Base-by-base conservation (phyloP, 2,329 filamentous ascomycete species). In the Mycosphaerella sp. region DNA sequence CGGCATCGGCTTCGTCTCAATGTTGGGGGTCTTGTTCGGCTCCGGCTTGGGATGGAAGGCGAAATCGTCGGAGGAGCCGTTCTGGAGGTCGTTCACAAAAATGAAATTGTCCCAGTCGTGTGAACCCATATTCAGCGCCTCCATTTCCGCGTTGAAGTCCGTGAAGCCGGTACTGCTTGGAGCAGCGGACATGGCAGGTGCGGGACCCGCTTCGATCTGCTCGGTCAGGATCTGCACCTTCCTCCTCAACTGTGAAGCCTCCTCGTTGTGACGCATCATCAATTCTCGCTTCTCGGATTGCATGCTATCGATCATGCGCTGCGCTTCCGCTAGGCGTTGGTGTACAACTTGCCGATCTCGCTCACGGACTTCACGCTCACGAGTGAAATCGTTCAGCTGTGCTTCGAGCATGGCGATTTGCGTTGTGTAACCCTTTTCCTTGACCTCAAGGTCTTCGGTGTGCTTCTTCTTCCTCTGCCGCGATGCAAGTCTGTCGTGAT, bases 391-490 rank as follows among this genome's bases (percentile, higher is more conserved):
- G 50, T 77, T 76, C 61, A 95, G 76, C 62, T 89, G 84, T 55
- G 93, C 86, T 68, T 96, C 88, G 67, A 96, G 79, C 52, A 85
- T 80, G 62, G 76, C 81, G 68, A 96, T 87, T 68, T 87, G 76
- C 64, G 82, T 80, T 53, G 85, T 87, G 76, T 83, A 95, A 55
- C 87, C 82, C 78, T 96, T 96, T 80, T 97, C 96, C 77, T 97
- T 92, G 71, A 93, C 87, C 72, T 97, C 93, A 44, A 97, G 82
- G 65, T 93, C 85, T 75, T 97, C 93, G 34, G 93, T 97, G 75
- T 97, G 92, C 74, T 89, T 87, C 82, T 97, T 97, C 80, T 97
- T 98, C 65, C 93, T 85, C 73, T 97, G 92, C 62, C 93, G 84
- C 43, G 93, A 97, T 75, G 97, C 92, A 65, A 98, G 86, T 62